phyloP scores from a whole-genome alignment of 73 alveolate genomes.

The Durusdinium trenchii region DNA sequence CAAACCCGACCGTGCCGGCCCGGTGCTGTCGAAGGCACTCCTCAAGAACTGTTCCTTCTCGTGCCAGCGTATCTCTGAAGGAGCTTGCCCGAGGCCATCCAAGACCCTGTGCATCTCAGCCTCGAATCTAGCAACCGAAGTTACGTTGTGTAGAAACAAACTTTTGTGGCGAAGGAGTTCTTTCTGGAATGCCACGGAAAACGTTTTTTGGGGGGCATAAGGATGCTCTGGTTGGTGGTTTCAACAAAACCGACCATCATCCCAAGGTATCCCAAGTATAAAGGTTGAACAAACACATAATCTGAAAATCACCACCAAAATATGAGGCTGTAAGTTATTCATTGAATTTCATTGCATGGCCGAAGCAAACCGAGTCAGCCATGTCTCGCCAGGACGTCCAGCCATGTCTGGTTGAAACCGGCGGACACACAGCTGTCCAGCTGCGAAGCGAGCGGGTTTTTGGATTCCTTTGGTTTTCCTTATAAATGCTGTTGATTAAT shows the following conservation, averaged over 20 bases:
- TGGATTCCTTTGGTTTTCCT: no score
- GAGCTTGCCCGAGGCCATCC: constrained; percentile 13
- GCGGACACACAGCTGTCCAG: no score
- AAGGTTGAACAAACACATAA: neutral
- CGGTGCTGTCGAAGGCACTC: neutral
- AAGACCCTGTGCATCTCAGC: constrained; percentile 63
- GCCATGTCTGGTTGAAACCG: no score
- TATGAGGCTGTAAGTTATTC: no score
- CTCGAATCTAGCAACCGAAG: neutral
- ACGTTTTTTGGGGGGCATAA: neutral
- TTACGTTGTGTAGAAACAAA: neutral
- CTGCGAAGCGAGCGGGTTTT: no score
- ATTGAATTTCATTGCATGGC: no score
- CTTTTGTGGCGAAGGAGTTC: no score
- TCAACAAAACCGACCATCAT: neutral
- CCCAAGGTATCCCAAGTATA: neutral
- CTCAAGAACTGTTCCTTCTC: constrained; percentile 62
- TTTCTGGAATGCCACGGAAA: no score
- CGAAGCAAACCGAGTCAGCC: no score
- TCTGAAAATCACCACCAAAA: neutral
- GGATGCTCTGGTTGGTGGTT: neutral
- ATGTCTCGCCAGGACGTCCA: no score
- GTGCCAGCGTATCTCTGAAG: constrained; percentile 43
- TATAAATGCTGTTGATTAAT: no score
- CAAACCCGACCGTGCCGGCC: no score